Base-by-base conservation (phyloP, 768 basidiomycete genomes). In the Lentinula edodes region DNA sequence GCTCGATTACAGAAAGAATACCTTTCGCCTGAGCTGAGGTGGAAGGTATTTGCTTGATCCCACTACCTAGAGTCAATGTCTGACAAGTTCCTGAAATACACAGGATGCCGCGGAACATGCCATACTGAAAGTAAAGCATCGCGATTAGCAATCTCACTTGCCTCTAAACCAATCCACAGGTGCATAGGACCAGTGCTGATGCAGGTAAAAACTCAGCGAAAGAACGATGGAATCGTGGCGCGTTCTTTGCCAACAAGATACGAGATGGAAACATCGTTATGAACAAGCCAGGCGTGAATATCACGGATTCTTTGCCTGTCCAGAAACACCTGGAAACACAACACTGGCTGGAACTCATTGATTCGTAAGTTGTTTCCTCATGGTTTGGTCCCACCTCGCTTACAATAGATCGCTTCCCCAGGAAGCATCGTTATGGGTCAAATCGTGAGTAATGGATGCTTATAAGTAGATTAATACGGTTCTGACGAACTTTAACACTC, bases 301-400 rank as follows among this genome's bases (percentile, higher is more conserved):
- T 71, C 3, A 18, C 38, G 43, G 2, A 52, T 52, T 52, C 51
- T 35, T 23, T 52, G 51, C 51, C 39, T 28, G 73, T 73, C 16
- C 68, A 74, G 42, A 85, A 84, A 66, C 72, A 74, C 12, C 73
- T 87, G 10, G 84, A 86, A 68, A 81, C 79, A 1, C 84, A 86
- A 65, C 84, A 86, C 66, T 86, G 83, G 83, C 70, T 86, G n/a
- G 85, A 86, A 66, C 73, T 86, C 34, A 77, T 86, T 35, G 85
- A 86, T 66, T 77, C 75, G 83, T 83, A 53, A 56, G 78, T 71
- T n/a, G 16, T 52, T 16, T 5, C 20, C 5, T 56, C 35, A 8
- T 16, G 6, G 4, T 55, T 35, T 52, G 13, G 28, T 28, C 28
- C 3, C 28, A 28, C 12, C 36, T 12, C 3, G 23, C 18, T 36